Evolutionary conservation across 2,329 filamentous ascomycete species (phyloP), one percentile per base, ranked within the genome.

Genomic region (Stylonectria norvegica): DNA sequence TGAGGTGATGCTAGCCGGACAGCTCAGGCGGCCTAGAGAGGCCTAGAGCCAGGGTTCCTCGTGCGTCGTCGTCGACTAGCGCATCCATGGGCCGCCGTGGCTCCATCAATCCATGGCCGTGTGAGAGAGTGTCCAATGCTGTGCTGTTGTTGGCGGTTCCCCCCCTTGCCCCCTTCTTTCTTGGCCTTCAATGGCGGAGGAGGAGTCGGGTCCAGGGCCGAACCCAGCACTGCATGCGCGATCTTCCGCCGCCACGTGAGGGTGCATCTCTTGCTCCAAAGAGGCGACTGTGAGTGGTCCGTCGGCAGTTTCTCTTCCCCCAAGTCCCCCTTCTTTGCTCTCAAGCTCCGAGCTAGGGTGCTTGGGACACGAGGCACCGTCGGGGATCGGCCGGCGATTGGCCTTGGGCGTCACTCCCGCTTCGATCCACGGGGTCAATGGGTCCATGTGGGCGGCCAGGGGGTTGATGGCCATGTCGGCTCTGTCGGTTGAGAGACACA

Each of bases 191-290:
- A n/a, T n/a, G n/a, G n/a, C n/a, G n/a, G n/a, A n/a, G n/a, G n/a
- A n/a, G n/a, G n/a, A n/a, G n/a, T n/a, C n/a, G n/a, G 42, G 36
- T 15, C 40, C 40, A 20, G 20, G 47, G 43, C 37, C 37, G 47
- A 43, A 34, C 40, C 39, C 38, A 46, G 47, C 36, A 54, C 47
- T 52, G 48, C 54, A 61, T 58, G 58, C 55, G 58, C 57, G 58
- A 61, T 61, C 58, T 60, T 61, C 58, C 57, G 56, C 49, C 57
- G 53, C 58, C 58, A 61, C 58, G 58, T 61, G 58, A 61, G 53
- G n/a, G 44, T 42, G 28, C 45, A 45, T 49, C 49, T n/a, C n/a
- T n/a, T n/a, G n/a, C n/a, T n/a, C 50, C 38, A 33, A 34, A 42
- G 35, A 45, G 37, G 33, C 41, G 40, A 49, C 34, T 30, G 35